Conservation (phyloP, 202 grass and related monocot genomes). For the Dendrocalamus latiflorus region DNA sequence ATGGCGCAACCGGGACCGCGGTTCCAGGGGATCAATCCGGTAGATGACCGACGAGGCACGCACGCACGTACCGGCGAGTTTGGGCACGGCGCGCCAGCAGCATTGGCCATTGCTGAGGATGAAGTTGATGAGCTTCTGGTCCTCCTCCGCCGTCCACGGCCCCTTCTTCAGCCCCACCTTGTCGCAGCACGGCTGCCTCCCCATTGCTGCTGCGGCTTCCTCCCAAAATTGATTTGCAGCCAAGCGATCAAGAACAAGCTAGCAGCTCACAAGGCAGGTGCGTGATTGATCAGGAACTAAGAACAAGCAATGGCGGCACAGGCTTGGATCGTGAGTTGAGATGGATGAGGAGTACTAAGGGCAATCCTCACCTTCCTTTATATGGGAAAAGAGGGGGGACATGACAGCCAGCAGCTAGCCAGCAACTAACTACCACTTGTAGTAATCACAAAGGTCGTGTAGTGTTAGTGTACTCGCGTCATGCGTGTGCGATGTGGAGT, state of each 20-base stretch:
- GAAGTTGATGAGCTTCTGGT: slow-evolving; percentile 75
- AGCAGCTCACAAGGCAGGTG: neutral
- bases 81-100: slow-evolving; percentile 90
- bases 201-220: slow-evolving; percentile 60
- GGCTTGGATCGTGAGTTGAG: neutral
- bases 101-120: slow-evolving; percentile 70
- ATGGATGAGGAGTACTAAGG: neutral
- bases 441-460: too few relatives aligned
- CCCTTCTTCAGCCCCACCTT: slow-evolving; percentile 94
- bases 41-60: too few relatives aligned
- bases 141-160: slow-evolving; percentile 81
- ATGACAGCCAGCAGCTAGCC: neutral
- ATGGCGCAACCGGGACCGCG: too few relatives aligned
- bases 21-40: too few relatives aligned
- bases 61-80: slow-evolving; percentile 79
- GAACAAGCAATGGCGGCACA: neutral
- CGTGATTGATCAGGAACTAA: neutral
- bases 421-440: slow-evolving; percentile 6
- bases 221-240: too few relatives aligned
- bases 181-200: slow-evolving; percentile 87
- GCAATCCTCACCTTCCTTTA: slow-evolving; percentile 35
- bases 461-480: too few relatives aligned
- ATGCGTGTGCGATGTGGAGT: too few relatives aligned
- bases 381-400: neutral
- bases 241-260: too few relatives aligned